A percentile compares a stretch with the other conserved stretches of the same genome.
Conservation (phyloP, 768 basidiomycete species). For the Russula lepida region DNA sequence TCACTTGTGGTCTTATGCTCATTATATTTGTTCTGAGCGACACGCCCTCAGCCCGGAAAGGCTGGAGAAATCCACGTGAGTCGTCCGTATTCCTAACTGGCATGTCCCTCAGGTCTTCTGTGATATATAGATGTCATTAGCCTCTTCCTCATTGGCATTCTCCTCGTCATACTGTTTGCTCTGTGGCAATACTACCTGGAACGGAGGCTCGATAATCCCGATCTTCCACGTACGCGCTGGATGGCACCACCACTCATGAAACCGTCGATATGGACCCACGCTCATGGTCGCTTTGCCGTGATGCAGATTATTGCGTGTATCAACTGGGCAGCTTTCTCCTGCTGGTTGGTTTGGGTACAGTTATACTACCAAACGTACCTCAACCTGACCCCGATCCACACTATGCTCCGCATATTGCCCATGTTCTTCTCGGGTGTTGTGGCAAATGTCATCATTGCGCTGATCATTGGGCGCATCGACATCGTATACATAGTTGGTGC, state of each 20-base stretch:
- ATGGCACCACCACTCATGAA: slow-evolving; percentile 59
- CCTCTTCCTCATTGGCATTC: slow-evolving; percentile 51
- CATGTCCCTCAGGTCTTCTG: slow-evolving; percentile 1
- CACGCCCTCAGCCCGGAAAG: slow-evolving; percentile 47
- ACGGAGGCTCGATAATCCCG: slow-evolving; percentile 19
- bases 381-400: slow-evolving; percentile 43
- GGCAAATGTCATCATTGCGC: slow-evolving; percentile 58
- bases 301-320: slow-evolving; percentile 57
- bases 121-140: slow-evolving; percentile 59
- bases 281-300: slow-evolving; percentile 50
- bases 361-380: slow-evolving; percentile 67
- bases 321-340: slow-evolving; percentile 50
- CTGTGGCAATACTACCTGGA: slow-evolving; percentile 62
- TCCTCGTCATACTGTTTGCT: slow-evolving; percentile 49
- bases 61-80: slow-evolving; percentile 55
- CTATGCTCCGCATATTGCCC: slow-evolving; percentile 61
- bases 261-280: slow-evolving; percentile 53
- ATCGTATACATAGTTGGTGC: slow-evolving; percentile 51
- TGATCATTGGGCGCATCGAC: slow-evolving; percentile 47
- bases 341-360: slow-evolving; percentile 52
- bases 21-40: slow-evolving; percentile 69
- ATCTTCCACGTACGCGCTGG: slow-evolving; percentile 22
- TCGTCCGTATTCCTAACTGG: neutral
- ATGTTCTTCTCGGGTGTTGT: slow-evolving; percentile 58
- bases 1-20: slow-evolving; percentile 58